A percentile compares a stretch with the other conserved stretches of the same genome.
Evolutionary conservation across 768 basidiomycete species (phyloP).

Genomic region (Tricholoma saponaceum): DNA sequence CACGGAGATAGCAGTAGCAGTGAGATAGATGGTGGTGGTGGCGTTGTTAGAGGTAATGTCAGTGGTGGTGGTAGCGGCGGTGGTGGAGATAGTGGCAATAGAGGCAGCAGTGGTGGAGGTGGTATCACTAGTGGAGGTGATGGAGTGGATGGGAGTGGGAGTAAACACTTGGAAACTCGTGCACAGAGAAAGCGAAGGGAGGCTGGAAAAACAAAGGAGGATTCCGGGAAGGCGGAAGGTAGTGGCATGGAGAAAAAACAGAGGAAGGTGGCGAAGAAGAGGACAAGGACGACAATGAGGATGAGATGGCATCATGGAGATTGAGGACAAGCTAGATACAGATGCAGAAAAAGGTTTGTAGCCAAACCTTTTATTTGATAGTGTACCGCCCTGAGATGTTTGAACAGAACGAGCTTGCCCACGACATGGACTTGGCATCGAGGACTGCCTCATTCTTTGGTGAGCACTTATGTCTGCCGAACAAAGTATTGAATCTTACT

Average conservation of each 20-base stretch:
- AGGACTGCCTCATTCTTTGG: not conserved
- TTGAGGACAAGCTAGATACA: not conserved
- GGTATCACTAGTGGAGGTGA: not conserved
- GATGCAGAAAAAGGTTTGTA: not conserved
- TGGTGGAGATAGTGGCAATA: not conserved
- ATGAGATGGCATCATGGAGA: not conserved
- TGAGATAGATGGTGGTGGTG: not conserved
- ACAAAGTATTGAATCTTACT: not conserved
- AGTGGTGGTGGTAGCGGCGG: not conserved
- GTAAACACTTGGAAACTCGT: not conserved
- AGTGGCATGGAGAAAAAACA: not conserved
- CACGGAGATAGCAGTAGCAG: not conserved
- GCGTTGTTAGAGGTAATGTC: not conserved
- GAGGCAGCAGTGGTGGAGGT: not conserved
- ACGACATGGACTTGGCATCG: not conserved
- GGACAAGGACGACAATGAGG: not conserved
- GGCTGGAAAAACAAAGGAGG: slow-evolving; percentile 1
- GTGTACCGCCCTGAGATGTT: not conserved
- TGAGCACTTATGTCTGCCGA: not conserved
- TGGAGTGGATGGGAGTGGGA: not conserved
- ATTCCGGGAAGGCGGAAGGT: not conserved
- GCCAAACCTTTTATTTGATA: not conserved
- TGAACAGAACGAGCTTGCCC: not conserved
- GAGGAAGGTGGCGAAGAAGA: not conserved
- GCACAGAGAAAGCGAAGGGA: not conserved